Base-by-base conservation (phyloP, 2,329 filamentous ascomycete genomes). In the Penicillium sclerotigenum region DNA sequence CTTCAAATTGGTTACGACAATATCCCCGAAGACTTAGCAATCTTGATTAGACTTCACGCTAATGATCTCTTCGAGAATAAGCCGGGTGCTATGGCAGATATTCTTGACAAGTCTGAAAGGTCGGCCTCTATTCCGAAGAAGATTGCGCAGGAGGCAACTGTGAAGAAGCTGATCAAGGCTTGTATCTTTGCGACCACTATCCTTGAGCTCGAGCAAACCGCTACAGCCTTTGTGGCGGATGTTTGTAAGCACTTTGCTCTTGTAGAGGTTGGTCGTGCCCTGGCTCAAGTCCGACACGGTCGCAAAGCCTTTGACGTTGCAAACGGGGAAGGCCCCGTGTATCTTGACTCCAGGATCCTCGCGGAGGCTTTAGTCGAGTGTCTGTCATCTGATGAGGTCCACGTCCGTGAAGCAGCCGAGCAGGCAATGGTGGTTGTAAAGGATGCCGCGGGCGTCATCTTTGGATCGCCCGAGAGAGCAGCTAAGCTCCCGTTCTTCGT, bases 341-440 rank as follows among this genome's bases (percentile, higher is more conserved):
- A 86, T 62, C 85, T 99, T 49, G 94, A 97, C 65, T 91, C 87
- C n/a, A 83, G 89, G 38, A 83, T 95, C 26, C 81, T 99, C 26
- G 90, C 89, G 0, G 91, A 97, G 68, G 93, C 92, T 8, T 87
- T 99, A 50, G 87, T 94, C 2, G 91, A 97, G 63, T 94, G 88
- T 16, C 79, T 99, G 42, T 88, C 94, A 6, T 97, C 91, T 1
- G 93, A 99, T 63, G 83, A 91, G 58, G 80, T 82, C 13, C 84
- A 85, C 43, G 88, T 97, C 22, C 87, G 92, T 26, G 90, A 95
- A 56, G 88, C 89, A 20, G 93, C 92, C 0, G 87, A 95, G 72
- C 80, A 83, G 48, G 88, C 89, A 0, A 87, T 97, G 65, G 80
- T 86, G 57, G 86, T 88, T 43, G 86, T 97, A 57, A 88, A 91